Percentiles rank a stretch among this genome's conserved stretches.
Evolutionary conservation across 345 rosid species (phyloP).

Genomic region (Salix caprea): DNA sequence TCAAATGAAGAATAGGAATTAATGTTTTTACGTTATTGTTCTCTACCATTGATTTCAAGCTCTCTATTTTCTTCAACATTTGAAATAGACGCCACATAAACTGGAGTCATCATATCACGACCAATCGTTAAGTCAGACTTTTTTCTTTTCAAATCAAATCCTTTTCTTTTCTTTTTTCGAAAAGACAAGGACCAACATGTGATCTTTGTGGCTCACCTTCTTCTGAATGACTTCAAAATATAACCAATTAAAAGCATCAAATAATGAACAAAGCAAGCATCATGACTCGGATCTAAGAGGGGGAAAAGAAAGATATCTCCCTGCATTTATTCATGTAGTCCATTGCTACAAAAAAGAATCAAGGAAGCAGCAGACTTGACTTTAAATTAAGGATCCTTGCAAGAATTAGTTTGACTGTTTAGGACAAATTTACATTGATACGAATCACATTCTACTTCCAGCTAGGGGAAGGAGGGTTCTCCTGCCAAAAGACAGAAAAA

Average conservation of each 20-base stretch:
- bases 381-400: constrained; percentile 16
- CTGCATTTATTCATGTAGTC: constrained; percentile 30
- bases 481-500: constrained; percentile 45
- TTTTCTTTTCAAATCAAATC: not conserved
- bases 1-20: too few species aligned
- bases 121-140: not conserved
- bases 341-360: constrained; percentile 41
- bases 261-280: not conserved
- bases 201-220: not conserved
- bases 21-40: too few species aligned
- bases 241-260: not conserved
- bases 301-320: constrained; percentile 17
- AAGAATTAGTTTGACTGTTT: constrained; percentile 17
- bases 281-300: not conserved
- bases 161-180: not conserved
- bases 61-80: not conserved
- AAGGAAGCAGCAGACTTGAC: constrained; percentile 37
- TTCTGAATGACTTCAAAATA: not conserved
- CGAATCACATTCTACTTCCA: constrained; percentile 34
- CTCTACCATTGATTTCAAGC: not conserved
- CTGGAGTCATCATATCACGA: not conserved
- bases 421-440: constrained; percentile 33
- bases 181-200: not conserved
- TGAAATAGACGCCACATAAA: not conserved
- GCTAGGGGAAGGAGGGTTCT: constrained; percentile 45